phyloP scores from a whole-genome alignment of 2,329 filamentous ascomycete genomes.

The Fusarium albosuccineum region DNA sequence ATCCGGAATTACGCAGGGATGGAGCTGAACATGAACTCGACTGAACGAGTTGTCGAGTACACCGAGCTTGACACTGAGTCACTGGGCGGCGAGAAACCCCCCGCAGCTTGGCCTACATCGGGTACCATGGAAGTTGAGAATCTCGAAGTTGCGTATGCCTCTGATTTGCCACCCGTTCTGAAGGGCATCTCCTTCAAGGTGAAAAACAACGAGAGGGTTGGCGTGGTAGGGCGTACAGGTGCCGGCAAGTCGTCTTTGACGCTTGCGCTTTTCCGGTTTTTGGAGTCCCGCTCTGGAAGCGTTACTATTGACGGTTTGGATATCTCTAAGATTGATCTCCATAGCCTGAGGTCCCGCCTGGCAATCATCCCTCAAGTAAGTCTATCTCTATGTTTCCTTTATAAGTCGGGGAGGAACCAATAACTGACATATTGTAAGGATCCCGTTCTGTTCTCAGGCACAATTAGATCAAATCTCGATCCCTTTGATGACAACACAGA shows the following conservation, averaged over 20 bases:
- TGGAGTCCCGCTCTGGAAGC: slow-evolving; percentile 75
- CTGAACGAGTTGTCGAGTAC: slow-evolving; percentile 83
- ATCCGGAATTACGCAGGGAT: slow-evolving; percentile 77
- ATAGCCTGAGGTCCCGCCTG: slow-evolving; percentile 78
- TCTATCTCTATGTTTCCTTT: background rate
- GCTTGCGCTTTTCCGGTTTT: slow-evolving; percentile 81
- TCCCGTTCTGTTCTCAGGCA: slow-evolving; percentile 85
- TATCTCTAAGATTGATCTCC: slow-evolving; percentile 77
- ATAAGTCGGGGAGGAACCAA: background rate
- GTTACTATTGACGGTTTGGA: slow-evolving; percentile 81
- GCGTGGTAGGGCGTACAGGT: slow-evolving; percentile 83
- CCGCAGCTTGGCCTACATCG: slow-evolving; percentile 81
- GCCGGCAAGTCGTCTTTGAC: slow-evolving; percentile 84
- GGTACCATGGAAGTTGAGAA: slow-evolving; percentile 80
- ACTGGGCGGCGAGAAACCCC: slow-evolving; percentile 70
- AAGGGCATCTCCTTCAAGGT: slow-evolving; percentile 77
- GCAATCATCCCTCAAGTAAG: slow-evolving; percentile 79
- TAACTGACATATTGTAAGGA: slow-evolving; percentile 62
- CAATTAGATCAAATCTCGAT: slow-evolving; percentile 81
- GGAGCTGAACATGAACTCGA: slow-evolving; percentile 84
- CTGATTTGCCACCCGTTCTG: slow-evolving; percentile 77
- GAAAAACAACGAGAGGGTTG: slow-evolving; percentile 75
- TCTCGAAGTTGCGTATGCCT: slow-evolving; percentile 78
- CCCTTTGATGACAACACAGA: slow-evolving; percentile 80
- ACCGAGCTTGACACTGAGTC: slow-evolving; percentile 76